A percentile compares a stretch with the other conserved stretches of the same genome.
phyloP scores from a whole-genome alignment of 306 rosid species.

The Lathyrus sativus region DNA sequence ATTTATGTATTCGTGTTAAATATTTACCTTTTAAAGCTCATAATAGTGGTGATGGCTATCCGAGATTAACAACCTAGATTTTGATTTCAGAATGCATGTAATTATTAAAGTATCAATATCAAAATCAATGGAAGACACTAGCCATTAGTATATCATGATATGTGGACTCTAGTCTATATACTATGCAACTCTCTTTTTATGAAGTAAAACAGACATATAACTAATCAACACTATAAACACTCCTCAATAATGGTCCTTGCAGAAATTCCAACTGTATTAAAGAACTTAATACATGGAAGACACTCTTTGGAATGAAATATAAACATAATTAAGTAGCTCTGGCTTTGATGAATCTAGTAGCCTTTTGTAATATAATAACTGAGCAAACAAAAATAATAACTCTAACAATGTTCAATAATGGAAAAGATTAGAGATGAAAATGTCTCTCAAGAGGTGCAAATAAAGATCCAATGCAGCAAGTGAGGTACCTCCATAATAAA shows the following conservation, averaged over 20 bases:
- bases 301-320: no score
- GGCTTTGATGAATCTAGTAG: constrained; percentile 23
- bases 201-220: not conserved
- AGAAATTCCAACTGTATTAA: no score
- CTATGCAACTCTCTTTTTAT: not conserved
- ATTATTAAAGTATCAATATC: not conserved
- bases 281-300: no score
- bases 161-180: not conserved
- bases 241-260: no score
- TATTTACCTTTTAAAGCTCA: no score
- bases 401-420: constrained; percentile 8
- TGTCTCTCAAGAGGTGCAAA: not conserved
- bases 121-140: constrained; percentile 12
- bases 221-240: no score
- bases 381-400: constrained; percentile 14
- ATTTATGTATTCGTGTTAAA: no score
- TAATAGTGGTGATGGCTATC: no score
- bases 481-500: constrained; percentile 4
- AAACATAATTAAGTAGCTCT: no score
- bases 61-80: not conserved
- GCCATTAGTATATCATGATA: not conserved
- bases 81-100: not conserved
- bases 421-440: not conserved
- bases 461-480: constrained; percentile 17
- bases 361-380: constrained; percentile 10